Evolutionary conservation across 805 yeast species (phyloP), one percentile per base, ranked within the genome.

Genomic region (Wickerhamiella occidentalis): DNA sequence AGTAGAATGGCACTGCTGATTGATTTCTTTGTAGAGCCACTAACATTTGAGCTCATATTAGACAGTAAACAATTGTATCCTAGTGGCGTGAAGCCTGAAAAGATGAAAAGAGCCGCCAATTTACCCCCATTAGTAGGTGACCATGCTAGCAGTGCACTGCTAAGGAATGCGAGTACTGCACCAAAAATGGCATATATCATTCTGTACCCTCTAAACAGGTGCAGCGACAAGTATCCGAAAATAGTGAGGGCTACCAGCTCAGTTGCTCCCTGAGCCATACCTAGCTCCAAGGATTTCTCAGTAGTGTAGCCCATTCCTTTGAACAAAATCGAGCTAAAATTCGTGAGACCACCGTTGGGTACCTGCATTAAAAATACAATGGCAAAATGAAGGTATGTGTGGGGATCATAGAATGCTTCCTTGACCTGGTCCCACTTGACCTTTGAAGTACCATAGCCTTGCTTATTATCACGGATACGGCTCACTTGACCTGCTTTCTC

Each of bases 21-120:
- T 55, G 78, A 70, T 56, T 81, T 78, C 63, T 84, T 84, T n/a
- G 88, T 81, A 54, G 77, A 75, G 11, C 92, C 92, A 1, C 87
- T 79, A 30, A 79, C 73, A 61, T 82, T 73, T 2, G 76, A 67
- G 25, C 68, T 63, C 22, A 42, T 48, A 43, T 21, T 40, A 26
- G 54, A 54, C 12, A 47, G 18, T 22, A 48, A 22, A 71, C 66
- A 58, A 74, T 29, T 50, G 18, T 51, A 52, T 12, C 49, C 42
- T 7, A 55, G 47, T 7, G 53, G 11, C 68, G 72, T 23, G 64
- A 58, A 48, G 21, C 70, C 62, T 13, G 64, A 60, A 51, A 59
- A 59, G 33, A 75, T 48, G 48, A 63, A 64, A 18, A 63, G 68
- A 43, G 74, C 72, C 2, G 70, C 70, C 19, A 70, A 64, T 55